Percentiles rank a stretch among this genome's conserved stretches.
These are phyloP conservation scores for Colletotrichum noveboracense DNA, from an alignment of 2,329 filamentous ascomycete genomes.

Conservation along the genomic window DNA sequence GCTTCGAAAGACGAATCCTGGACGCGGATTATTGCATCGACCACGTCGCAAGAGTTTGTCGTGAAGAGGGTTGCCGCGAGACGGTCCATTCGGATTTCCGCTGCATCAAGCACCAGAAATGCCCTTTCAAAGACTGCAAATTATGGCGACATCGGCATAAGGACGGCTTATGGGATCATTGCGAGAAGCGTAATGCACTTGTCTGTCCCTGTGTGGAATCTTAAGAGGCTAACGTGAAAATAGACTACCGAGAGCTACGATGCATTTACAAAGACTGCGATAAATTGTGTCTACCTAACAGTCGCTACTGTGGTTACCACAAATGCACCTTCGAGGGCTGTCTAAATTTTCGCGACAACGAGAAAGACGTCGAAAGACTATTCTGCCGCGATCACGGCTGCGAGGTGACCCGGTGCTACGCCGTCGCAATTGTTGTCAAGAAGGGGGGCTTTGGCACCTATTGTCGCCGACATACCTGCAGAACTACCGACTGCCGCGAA, in stretches of 20 bases:
- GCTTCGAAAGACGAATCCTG: background rate
- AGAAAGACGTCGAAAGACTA: background rate
- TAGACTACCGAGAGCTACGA: background rate
- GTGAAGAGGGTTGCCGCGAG: constrained; percentile 6
- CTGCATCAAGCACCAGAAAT: constrained; percentile 6
- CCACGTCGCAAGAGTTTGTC: constrained; percentile 1
- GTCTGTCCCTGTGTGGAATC: background rate
- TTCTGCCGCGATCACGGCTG: constrained; percentile 16
- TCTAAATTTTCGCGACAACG: constrained; percentile 4
- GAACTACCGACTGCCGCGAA: background rate
- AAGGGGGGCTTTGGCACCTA: background rate
- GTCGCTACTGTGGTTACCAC: background rate
- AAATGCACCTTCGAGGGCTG: constrained; percentile 19
- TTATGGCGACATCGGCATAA: background rate
- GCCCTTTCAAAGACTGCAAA: constrained; percentile 14
- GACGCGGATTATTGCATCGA: constrained; percentile 6
- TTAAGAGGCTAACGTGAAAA: background rate
- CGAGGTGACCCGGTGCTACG: background rate
- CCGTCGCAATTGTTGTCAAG: background rate
- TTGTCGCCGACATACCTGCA: constrained; percentile 15
- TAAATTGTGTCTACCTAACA: background rate
- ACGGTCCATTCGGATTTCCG: background rate
- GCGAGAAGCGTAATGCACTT: constrained; percentile 3
- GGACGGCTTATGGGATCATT: background rate
- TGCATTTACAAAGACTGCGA: constrained; percentile 7